These are phyloP conservation scores for Phytopythium montanum DNA, from an alignment of 352 stramenopile genomes.

Conservation along the genomic window DNA sequence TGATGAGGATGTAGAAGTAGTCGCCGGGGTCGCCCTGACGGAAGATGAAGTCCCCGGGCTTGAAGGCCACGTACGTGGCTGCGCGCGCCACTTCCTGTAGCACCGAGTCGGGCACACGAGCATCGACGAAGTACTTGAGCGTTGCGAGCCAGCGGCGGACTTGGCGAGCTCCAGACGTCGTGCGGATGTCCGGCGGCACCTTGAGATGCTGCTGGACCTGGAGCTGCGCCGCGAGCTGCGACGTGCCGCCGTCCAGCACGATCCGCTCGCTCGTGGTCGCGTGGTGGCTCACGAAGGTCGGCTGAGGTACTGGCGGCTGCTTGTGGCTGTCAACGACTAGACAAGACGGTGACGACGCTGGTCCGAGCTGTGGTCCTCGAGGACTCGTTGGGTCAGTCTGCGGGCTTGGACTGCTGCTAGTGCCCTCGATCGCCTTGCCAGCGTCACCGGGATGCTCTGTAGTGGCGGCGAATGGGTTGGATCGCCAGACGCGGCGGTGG, in stretches of 20 bases:
- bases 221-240: slow-evolving; percentile 29
- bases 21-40: slow-evolving; percentile 65
- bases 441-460: slow-evolving; percentile 19
- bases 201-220: slow-evolving; percentile 35
- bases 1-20: slow-evolving; percentile 72
- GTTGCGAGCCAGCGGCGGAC: slow-evolving; percentile 65
- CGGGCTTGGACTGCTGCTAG: background rate
- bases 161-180: slow-evolving; percentile 38
- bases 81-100: slow-evolving; percentile 53
- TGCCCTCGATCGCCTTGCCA: background rate
- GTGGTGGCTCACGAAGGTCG: slow-evolving; percentile 38
- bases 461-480: background rate
- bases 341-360: background rate
- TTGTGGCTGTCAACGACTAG: background rate
- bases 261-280: slow-evolving; percentile 29
- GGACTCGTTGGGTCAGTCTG: background rate
- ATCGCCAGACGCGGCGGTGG: slow-evolving; percentile 38
- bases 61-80: slow-evolving; percentile 35
- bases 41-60: slow-evolving; percentile 60
- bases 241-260: slow-evolving; percentile 16
- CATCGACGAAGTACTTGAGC: slow-evolving; percentile 66
- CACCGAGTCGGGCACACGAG: slow-evolving; percentile 39
- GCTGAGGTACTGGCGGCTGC: background rate
- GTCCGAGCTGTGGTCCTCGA: background rate
- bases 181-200: slow-evolving; percentile 27